Evolutionary conservation across 495 filamentous ascomycete species (phyloP), one percentile per base, ranked within the genome.

Genomic region (Hyaloscypha hepaticicola): DNA sequence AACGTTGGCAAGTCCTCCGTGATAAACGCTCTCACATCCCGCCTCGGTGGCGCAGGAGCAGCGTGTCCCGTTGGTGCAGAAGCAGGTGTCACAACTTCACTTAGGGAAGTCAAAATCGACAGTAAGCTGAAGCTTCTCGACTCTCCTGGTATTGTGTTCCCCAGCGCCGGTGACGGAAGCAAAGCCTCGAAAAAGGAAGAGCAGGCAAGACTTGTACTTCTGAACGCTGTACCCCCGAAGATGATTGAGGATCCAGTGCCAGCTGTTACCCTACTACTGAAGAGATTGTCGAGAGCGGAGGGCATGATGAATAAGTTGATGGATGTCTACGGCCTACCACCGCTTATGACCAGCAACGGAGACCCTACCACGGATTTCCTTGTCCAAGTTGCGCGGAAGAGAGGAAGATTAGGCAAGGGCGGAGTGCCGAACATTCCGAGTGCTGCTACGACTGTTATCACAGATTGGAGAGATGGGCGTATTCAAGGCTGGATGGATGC

Each of bases 1-100:
- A 98, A 98, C 76, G 94, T 97, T 66, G 94, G 94, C 74, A 98
- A 98, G 77, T 96, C 92, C 19, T 96, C 92, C 53, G 91, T 98
- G 66, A 96, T 98, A 83, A 98, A 98, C 74, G 90, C 92, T 9
- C 87, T 98, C 38, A 90, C 90, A 5, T 87, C 91, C 33, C 88
- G 92, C 52, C 78, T 97, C 33, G 89, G 90, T 66, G 86, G 88
- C 63, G 72, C 78, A 11, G 74, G 75, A 38, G 83, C 85, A 24
- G 90, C 91, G 31, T 96, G 92, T 74, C 93, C 94, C 0, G 88
- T 89, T 1, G 94, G 94, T 27, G 93, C 94, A 48, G 94, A 97
- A 77, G 94, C 94, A 3, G 94, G 94, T 59, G 89, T 98, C 29
- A 98, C 94, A 12, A 98, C 94, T 51, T 87, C 83, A 68, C 83